Conservation (phyloP, 1,284 basidiomycete species). For the Nidula niveotomentosa region DNA sequence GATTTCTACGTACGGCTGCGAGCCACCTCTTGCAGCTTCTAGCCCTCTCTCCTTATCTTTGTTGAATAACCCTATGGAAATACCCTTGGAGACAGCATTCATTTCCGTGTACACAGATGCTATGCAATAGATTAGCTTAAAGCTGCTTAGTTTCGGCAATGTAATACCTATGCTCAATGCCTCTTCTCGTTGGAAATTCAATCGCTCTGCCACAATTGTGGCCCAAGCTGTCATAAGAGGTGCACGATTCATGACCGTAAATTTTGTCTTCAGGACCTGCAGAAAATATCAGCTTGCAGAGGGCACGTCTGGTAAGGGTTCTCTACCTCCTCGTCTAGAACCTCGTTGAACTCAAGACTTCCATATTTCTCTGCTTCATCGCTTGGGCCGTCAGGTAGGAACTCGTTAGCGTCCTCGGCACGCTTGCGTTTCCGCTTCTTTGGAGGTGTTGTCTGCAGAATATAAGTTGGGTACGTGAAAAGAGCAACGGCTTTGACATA, state of each 20-base stretch:
- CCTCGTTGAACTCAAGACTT: conserved; percentile 71
- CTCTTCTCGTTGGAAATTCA: conserved; percentile 87
- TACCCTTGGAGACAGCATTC: conserved; percentile 83
- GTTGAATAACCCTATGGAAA: conserved; percentile 75
- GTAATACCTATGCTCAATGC: conserved; percentile 81
- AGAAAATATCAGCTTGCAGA: not conserved
- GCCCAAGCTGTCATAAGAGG: conserved; percentile 96
- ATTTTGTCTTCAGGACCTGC: conserved; percentile 61
- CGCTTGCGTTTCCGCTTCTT: conserved; percentile 50
- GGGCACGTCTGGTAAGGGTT: not conserved
- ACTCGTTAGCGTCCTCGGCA: conserved; percentile 52
- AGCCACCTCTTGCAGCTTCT: conserved; percentile 56
- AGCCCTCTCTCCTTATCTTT: conserved; percentile 51
- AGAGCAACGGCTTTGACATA: conserved; percentile 9
- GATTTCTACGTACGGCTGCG: conserved; percentile 91
- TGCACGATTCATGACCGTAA: conserved; percentile 82
- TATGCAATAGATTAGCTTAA: conserved; percentile 22
- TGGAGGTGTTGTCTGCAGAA: conserved; percentile 36
- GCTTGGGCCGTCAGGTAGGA: conserved; percentile 49
- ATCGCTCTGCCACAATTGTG: conserved; percentile 78
- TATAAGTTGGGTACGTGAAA: not conserved
- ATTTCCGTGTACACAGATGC: conserved; percentile 92
- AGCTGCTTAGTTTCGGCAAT: conserved; percentile 9
- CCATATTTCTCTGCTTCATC: conserved; percentile 50
- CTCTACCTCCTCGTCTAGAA: conserved; percentile 64